Percentiles rank a stretch among this genome's conserved stretches.
These are phyloP conservation scores for Tothia fuscella DNA, from an alignment of 2,329 filamentous ascomycete species.

Conservation along the genomic window DNA sequence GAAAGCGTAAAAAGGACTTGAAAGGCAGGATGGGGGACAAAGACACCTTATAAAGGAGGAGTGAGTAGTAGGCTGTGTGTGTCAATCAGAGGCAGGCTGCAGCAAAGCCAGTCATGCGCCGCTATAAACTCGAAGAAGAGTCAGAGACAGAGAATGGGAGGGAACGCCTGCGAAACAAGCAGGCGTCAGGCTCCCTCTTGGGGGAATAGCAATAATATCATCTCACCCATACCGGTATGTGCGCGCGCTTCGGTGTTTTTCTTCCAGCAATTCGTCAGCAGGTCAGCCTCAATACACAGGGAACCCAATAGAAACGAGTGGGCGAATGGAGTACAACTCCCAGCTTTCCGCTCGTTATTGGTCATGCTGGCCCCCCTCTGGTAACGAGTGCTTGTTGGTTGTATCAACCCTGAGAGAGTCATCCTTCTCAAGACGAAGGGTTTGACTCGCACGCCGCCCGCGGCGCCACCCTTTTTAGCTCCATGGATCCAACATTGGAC, in stretches of 20 bases:
- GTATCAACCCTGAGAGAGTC: neutral
- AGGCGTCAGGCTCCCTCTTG: neutral
- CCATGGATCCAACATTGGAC: no score
- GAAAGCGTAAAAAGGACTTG: neutral
- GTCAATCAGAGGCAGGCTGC: neutral
- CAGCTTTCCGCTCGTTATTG: neutral
- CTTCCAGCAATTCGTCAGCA: constrained; percentile 1
- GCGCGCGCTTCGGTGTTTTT: neutral
- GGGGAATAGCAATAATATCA: no score
- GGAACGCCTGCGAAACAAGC: neutral
- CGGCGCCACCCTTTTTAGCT: no score
- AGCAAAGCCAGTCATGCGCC: neutral
- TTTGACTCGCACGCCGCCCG: no score
- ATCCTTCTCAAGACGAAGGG: no score
- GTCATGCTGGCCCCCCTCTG: neutral
- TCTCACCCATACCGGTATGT: no score
- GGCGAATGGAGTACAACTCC: neutral
- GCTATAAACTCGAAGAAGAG: no score
- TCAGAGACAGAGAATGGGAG: no score
- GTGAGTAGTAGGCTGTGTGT: neutral
- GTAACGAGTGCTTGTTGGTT: neutral
- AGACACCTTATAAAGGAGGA: neutral
- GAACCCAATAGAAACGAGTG: constrained; percentile 1
- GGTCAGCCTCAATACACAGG: constrained; percentile 5
- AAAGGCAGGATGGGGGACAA: neutral